A percentile compares a stretch with the other conserved stretches of the same genome.
Evolutionary conservation across 345 rosid genomes (phyloP).

Genomic region (Trapa incisa): DNA sequence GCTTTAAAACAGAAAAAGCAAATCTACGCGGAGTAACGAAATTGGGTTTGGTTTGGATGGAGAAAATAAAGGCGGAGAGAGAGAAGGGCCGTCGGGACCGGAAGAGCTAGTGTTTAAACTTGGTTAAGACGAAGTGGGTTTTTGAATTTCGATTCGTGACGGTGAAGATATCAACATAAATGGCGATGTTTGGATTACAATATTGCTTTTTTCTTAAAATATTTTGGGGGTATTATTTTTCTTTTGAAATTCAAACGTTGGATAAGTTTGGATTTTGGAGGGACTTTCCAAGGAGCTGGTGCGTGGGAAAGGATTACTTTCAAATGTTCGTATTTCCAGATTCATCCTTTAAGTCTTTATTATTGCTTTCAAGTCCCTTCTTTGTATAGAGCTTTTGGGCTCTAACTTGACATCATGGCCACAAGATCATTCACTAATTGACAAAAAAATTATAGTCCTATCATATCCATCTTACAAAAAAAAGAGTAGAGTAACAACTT

Average conservation of each 20-base stretch:
- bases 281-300: background rate
- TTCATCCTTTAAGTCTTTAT: background rate
- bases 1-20: background rate
- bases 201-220: background rate
- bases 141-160: background rate
- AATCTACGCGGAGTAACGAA: background rate
- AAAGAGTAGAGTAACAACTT: no score
- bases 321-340: background rate
- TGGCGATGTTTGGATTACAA: background rate
- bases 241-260: constrained; percentile 6
- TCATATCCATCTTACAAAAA: no score
- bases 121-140: background rate
- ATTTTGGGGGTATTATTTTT: constrained; percentile 2
- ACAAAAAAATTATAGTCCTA: no score
- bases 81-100: background rate
- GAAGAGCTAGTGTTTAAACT: constrained; percentile 5
- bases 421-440: no score
- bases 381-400: no score
- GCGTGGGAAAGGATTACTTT: background rate
- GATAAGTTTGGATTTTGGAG: constrained; percentile 9
- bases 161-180: background rate
- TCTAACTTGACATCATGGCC: no score
- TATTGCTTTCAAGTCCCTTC: background rate
- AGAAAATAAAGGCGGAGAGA: background rate
- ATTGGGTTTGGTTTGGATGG: background rate